Percentiles rank a stretch among this genome's conserved stretches.
These are phyloP conservation scores for Colletotrichum sansevieriae DNA, from an alignment of 2,329 filamentous ascomycete species.

Conservation along the genomic window DNA sequence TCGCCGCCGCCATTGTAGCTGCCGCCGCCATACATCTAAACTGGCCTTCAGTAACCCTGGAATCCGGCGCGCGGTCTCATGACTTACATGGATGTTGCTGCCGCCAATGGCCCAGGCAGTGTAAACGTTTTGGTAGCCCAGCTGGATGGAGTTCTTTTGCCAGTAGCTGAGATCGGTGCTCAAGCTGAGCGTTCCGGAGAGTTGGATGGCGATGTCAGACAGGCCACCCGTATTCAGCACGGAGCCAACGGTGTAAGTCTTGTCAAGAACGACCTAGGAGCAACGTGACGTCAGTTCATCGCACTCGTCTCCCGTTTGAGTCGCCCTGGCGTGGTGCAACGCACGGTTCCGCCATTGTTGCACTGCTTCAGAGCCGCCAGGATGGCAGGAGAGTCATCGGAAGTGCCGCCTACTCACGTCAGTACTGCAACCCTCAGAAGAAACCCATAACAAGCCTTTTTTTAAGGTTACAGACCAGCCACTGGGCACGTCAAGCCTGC, in stretches of 20 bases:
- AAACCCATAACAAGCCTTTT: not conserved
- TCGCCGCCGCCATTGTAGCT: slow-evolving; percentile 67
- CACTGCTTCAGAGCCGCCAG: slow-evolving; percentile 67
- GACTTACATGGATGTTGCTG: slow-evolving; percentile 58
- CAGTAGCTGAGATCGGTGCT: slow-evolving; percentile 77
- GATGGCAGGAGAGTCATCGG: slow-evolving; percentile 54
- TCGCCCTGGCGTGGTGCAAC: fast-evolving
- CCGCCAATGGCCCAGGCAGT: slow-evolving; percentile 49
- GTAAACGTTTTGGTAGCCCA: slow-evolving; percentile 75
- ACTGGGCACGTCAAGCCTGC: slow-evolving; percentile 12
- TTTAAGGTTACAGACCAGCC: slow-evolving; percentile 6
- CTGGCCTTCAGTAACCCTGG: not conserved
- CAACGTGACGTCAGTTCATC: not conserved
- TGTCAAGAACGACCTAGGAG: slow-evolving; percentile 64
- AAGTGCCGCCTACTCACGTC: slow-evolving; percentile 45
- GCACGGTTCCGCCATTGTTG: slow-evolving; percentile 70
- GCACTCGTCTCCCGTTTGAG: fast-evolving
- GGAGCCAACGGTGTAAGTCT: slow-evolving; percentile 72
- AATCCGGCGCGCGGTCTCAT: fast-evolving
- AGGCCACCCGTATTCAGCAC: slow-evolving; percentile 75
- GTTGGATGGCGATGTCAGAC: slow-evolving; percentile 71
- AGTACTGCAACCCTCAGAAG: not conserved
- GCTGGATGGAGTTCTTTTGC: slow-evolving; percentile 73
- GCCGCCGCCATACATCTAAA: slow-evolving; percentile 68
- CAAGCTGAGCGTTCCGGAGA: slow-evolving; percentile 70